phyloP scores from a whole-genome alignment of 768 basidiomycete genomes.

The Zangia roseola region DNA sequence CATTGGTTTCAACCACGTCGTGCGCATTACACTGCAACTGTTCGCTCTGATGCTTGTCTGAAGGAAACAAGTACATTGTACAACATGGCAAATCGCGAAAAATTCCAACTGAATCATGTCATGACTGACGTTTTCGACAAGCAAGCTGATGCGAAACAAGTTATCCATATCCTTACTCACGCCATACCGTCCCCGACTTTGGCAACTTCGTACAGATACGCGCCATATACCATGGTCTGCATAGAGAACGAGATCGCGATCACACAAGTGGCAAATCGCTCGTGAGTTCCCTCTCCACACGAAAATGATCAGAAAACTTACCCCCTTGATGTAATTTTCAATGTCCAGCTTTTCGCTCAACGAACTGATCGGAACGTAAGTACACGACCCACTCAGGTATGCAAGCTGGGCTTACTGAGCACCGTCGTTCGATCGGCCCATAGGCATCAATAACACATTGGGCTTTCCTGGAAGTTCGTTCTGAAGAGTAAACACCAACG shows the following conservation, averaged over 20 bases:
- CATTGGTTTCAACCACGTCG: too few relatives aligned
- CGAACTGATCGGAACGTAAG: slow-evolving; percentile 51
- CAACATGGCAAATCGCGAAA: too few relatives aligned
- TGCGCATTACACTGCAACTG: too few relatives aligned
- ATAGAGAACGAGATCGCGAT: too few relatives aligned
- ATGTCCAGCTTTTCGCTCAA: slow-evolving; percentile 93
- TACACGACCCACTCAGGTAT: neutral
- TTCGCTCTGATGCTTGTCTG: too few relatives aligned
- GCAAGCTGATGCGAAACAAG: too few relatives aligned
- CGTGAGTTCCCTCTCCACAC: too few relatives aligned
- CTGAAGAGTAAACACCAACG: slow-evolving; percentile 85
- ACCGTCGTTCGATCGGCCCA: slow-evolving; percentile 91
- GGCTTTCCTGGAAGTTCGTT: slow-evolving; percentile 59
- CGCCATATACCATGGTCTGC: slow-evolving; percentile 18
- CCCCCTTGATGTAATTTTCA: slow-evolving; percentile 74
- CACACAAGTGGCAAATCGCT: neutral
- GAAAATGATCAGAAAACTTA: slow-evolving; percentile 34
- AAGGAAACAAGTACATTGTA: too few relatives aligned
- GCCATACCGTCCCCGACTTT: neutral
- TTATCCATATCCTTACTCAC: too few relatives aligned
- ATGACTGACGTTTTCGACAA: too few relatives aligned
- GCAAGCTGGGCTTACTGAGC: slow-evolving; percentile 59
- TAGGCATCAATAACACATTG: slow-evolving; percentile 82
- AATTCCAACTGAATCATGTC: too few relatives aligned
- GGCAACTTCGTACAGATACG: slow-evolving; percentile 16